Conservation (phyloP, 352 stramenopile species). For the Phytopythium chamaehyphon region DNA sequence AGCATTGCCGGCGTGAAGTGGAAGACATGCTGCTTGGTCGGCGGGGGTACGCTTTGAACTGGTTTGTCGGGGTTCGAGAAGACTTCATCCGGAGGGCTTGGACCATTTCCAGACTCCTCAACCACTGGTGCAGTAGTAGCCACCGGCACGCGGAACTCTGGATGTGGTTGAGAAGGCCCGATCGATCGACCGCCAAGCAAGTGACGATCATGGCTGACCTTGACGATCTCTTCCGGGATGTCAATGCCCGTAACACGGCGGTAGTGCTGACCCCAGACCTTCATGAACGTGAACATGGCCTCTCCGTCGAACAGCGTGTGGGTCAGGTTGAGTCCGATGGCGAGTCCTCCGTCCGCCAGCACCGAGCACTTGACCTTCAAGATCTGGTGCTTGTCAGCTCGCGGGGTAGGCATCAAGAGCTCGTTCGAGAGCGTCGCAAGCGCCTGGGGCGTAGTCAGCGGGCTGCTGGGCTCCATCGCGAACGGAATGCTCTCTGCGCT, state of each 20-base stretch:
- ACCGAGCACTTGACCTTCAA: slow-evolving; percentile 34
- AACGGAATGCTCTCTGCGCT: slow-evolving; percentile 33
- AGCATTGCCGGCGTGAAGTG: slow-evolving; percentile 39
- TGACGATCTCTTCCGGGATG: slow-evolving; percentile 14
- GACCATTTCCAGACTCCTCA: neutral
- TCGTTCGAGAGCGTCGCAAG: slow-evolving; percentile 22
- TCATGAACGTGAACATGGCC: slow-evolving; percentile 56
- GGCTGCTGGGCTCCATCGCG: slow-evolving; percentile 11
- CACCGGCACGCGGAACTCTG: slow-evolving; percentile 34
- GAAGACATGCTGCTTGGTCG: slow-evolving; percentile 41
- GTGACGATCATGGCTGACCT: slow-evolving; percentile 36
- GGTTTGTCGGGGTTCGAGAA: neutral
- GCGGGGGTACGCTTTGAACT: slow-evolving; percentile 8
- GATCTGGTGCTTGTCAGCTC: slow-evolving; percentile 19
- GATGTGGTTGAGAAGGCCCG: slow-evolving; percentile 21
- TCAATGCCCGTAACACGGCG: slow-evolving; percentile 14
- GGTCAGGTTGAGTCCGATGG: slow-evolving; percentile 33
- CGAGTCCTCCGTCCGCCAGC: slow-evolving; percentile 43
- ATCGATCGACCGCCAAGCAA: slow-evolving; percentile 12
- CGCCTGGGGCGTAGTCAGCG: slow-evolving; percentile 30
- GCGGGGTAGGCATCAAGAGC: slow-evolving; percentile 21
- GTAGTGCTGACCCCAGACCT: slow-evolving; percentile 54
- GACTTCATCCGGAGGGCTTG: neutral
- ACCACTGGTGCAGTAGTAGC: neutral
- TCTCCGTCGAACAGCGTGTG: slow-evolving; percentile 51